Percentiles rank a stretch among this genome's conserved stretches.
phyloP scores from a whole-genome alignment of 352 stramenopile species.

The Phytophthora ohioensis region DNA sequence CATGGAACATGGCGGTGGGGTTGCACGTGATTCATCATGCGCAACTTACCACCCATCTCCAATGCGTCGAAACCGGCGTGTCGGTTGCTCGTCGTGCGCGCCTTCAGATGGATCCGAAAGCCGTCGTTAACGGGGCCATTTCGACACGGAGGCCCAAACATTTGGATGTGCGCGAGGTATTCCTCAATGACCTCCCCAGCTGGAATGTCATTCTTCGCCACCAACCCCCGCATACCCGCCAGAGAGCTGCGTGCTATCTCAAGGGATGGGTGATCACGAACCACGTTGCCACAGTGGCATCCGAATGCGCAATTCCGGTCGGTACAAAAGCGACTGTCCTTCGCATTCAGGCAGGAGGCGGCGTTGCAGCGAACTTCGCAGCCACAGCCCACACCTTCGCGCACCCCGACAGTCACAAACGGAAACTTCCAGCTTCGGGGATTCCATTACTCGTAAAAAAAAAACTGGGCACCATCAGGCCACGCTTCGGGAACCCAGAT shows the following conservation, averaged over 20 bases:
- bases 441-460: background rate
- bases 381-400: background rate
- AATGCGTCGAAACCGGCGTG: background rate
- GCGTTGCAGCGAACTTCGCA: constrained; percentile 2
- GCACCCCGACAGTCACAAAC: background rate
- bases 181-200: background rate
- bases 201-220: background rate
- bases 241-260: background rate
- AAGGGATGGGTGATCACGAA: background rate
- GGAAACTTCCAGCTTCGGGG: background rate
- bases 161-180: background rate
- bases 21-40: background rate
- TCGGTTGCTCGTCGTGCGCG: background rate
- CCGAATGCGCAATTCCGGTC: background rate
- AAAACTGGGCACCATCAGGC: background rate
- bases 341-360: background rate
- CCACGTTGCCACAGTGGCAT: background rate
- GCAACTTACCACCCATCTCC: background rate
- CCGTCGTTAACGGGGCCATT: background rate
- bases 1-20: background rate
- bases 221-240: background rate
- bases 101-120: background rate
- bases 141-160: background rate
- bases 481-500: too few species aligned
- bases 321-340: background rate